Conservation (phyloP, 352 stramenopile genomes). For the Phytophthora brassicae region DNA sequence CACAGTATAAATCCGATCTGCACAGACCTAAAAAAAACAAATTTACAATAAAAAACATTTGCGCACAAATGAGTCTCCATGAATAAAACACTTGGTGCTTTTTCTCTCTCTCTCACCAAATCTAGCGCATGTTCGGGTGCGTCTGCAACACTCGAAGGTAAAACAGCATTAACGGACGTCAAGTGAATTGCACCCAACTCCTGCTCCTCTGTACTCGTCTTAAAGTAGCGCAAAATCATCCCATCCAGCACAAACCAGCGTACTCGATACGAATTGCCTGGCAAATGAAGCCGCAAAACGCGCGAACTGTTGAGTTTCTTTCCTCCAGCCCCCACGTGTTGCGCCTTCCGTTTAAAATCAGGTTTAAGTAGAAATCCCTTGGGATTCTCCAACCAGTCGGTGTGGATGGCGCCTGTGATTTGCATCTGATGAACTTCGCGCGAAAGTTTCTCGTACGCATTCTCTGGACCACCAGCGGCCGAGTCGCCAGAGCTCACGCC, state of each 20-base stretch:
- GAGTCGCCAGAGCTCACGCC: conserved; percentile 28
- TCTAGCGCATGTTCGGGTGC: conserved; percentile 84
- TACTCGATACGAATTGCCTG: conserved; percentile 77
- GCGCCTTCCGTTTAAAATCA: conserved; percentile 87
- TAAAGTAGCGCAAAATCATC: conserved; percentile 90
- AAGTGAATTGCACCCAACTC: conserved; percentile 88
- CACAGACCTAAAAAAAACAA: conserved; percentile 59
- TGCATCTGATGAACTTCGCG: conserved; percentile 90
- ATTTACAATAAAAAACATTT: no score
- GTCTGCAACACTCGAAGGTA: conserved; percentile 88
- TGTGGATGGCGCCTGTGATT: conserved; percentile 87
- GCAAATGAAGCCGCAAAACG: conserved; percentile 74
- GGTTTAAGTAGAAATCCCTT: conserved; percentile 88
- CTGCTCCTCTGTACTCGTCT: conserved; percentile 84
- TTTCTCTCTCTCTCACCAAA: conserved; percentile 48
- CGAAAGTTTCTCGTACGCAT: conserved; percentile 89
- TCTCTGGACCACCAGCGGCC: conserved; percentile 48
- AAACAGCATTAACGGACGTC: conserved; percentile 83
- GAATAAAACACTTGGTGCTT: no score
- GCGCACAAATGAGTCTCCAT: no score
- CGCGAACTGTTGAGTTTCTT: conserved; percentile 88
- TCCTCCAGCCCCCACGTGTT: conserved; percentile 81
- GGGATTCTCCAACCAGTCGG: conserved; percentile 89
- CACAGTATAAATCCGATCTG: conserved; percentile 88
- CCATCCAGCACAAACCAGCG: conserved; percentile 89